phyloP scores from a whole-genome alignment of 371 early-diverging fungal species.

The Mucor mucedo region DNA sequence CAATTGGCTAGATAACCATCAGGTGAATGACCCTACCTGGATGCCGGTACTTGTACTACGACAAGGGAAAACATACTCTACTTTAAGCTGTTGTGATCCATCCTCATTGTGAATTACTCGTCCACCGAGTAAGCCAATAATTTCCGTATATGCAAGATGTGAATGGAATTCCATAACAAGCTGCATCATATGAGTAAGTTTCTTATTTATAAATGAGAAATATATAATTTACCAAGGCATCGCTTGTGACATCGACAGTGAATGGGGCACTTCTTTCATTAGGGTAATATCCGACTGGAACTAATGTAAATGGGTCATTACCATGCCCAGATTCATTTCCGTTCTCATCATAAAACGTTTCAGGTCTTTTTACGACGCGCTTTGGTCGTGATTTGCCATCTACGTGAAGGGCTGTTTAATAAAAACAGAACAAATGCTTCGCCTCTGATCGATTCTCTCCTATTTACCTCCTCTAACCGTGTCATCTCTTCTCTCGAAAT shows the following conservation, averaged over 20 bases:
- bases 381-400: slow-evolving; percentile 31
- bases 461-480: slow-evolving; percentile 8
- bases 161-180: slow-evolving; percentile 88
- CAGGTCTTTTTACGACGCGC: slow-evolving; percentile 33
- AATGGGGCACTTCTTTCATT: slow-evolving; percentile 60
- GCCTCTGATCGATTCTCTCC: background rate
- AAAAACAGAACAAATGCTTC: background rate
- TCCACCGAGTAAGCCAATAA: slow-evolving; percentile 88
- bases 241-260: slow-evolving; percentile 57
- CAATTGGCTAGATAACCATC: background rate
- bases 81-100: slow-evolving; percentile 51
- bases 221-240: slow-evolving; percentile 58
- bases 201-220: background rate
- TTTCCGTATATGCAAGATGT: slow-evolving; percentile 82
- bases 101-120: slow-evolving; percentile 49
- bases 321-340: slow-evolving; percentile 32
- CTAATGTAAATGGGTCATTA: slow-evolving; percentile 70
- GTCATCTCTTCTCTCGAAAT: background rate
- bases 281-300: slow-evolving; percentile 61
- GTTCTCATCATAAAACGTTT: slow-evolving; percentile 32
- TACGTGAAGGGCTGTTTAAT: background rate
- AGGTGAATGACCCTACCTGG: slow-evolving; percentile 47
- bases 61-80: slow-evolving; percentile 66
- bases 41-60: slow-evolving; percentile 70
- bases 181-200: slow-evolving; percentile 29